Evolutionary conservation across 345 rosid species (phyloP).

Genomic region (Ceriops tagal): DNA sequence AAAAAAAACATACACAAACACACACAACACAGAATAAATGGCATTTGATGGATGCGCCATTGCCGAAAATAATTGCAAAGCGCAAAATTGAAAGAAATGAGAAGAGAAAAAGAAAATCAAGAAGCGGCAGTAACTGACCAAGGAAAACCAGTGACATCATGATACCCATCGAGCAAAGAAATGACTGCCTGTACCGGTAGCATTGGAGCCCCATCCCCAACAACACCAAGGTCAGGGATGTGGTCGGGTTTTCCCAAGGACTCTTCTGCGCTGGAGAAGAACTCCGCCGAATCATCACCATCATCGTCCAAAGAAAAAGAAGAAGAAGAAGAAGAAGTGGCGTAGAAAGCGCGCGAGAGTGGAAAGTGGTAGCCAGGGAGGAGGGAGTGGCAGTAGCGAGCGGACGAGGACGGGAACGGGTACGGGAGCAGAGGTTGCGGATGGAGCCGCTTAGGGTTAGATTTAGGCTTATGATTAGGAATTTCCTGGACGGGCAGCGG

Average conservation of each 20-base stretch:
- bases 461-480: not conserved
- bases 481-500: not conserved
- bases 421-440: not conserved
- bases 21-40: no score
- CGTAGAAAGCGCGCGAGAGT: not conserved
- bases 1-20: no score
- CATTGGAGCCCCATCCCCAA: conserved; percentile 30
- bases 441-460: conserved; percentile 2
- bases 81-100: not conserved
- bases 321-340: conserved; percentile 28
- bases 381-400: not conserved
- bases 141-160: conserved; percentile 74
- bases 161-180: conserved; percentile 66
- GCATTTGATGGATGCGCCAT: no score
- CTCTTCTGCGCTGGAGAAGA: conserved; percentile 12
- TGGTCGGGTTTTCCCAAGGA: conserved; percentile 13
- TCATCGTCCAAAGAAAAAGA: conserved; percentile 26
- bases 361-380: conserved; percentile 8
- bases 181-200: conserved; percentile 46
- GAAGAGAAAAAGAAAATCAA: not conserved
- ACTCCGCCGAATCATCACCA: conserved; percentile 9
- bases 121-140: conserved; percentile 40
- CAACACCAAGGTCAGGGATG: conserved; percentile 19
- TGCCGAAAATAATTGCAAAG: no score
- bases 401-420: no score